Base-by-base conservation (phyloP, 306 rosid species). In the Citrullus colocynthis region DNA sequence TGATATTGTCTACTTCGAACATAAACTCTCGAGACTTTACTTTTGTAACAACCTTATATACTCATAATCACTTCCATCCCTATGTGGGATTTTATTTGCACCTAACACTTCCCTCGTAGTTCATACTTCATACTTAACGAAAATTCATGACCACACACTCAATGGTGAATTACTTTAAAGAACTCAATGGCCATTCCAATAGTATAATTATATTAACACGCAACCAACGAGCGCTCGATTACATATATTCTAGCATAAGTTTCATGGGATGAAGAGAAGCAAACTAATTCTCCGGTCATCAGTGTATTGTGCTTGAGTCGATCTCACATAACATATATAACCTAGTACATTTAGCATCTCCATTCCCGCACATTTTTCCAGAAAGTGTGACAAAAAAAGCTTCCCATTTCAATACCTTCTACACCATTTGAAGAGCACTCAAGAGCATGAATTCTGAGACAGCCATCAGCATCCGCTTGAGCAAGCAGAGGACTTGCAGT, bases 381-480 rank as follows among this genome's bases (percentile, higher is more conserved):
- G 9, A 21, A 20, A 17, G 14, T 41, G 12, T n/a, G 57, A 44
- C 58, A 69, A 5, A 69, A 5, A 76, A 78, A 44, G 74, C 56
- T 67, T 28, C n/a, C 64, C 41, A 59, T 12, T 69, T 36, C 37
- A 77, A 83, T 80, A 92, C 97, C 95, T 82, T 86, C 82, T 14
- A 75, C 82, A 65, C 83, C 92, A 74, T 82, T 82, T 24, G 78
- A 75, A 75, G 75, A 63, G 59, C 73, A 64, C 75, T 77, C 80
- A 7, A 95, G 90, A 81, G 70, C 67, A 59, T 80, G 90, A 76
- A 89, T 85, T 86, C 85, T 88, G 91, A 95, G 79, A 91, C 76
- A 88, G 44, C 96, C 98, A 84, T 92, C 89, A 58, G 97, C 93
- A 85, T 86, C 91, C 13, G 92, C 98, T 86, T 85, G 93, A 80